A percentile compares a stretch with the other conserved stretches of the same genome.
phyloP scores from a whole-genome alignment of 805 yeast genomes.

The Blastobotrys robertii region DNA sequence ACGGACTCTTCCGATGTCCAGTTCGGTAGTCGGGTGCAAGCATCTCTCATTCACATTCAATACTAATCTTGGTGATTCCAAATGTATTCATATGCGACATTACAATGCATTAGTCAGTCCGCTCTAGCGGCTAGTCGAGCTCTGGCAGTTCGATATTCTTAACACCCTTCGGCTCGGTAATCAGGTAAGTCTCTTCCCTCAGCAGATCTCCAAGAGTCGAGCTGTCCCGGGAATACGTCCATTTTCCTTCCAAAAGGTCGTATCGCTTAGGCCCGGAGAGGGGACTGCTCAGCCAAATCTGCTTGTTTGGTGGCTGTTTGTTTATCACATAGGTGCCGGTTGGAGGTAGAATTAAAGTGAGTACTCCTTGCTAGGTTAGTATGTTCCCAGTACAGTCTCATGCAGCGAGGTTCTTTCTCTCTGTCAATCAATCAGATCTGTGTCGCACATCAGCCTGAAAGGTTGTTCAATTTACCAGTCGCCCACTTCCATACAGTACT shows the following conservation, averaged over 20 bases:
- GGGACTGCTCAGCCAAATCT: conserved; percentile 93
- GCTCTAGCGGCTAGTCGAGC: conserved; percentile 15
- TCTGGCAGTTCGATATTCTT: neutral
- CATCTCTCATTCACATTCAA: too few relatives aligned
- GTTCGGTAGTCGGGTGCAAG: too few relatives aligned
- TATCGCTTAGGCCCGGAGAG: conserved; percentile 78
- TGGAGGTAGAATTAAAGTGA: conserved; percentile 61
- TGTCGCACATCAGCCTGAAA: too few relatives aligned
- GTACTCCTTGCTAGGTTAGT: conserved; percentile 56
- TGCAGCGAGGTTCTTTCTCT: too few relatives aligned
- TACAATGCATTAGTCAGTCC: too few relatives aligned
- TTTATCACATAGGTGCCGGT: conserved; percentile 85
- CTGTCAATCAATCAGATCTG: too few relatives aligned
- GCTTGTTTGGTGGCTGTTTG: conserved; percentile 96
- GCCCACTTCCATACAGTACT: conserved; percentile 15
- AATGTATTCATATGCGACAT: too few relatives aligned
- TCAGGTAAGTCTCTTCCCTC: conserved; percentile 38
- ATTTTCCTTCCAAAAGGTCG: conserved; percentile 62
- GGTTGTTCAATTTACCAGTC: neutral
- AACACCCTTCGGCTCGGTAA: conserved; percentile 1
- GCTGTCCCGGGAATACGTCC: conserved; percentile 73
- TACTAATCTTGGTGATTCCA: too few relatives aligned
- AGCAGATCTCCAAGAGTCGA: conserved; percentile 40
- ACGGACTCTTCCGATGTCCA: too few relatives aligned
- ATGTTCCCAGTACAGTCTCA: too few relatives aligned